phyloP scores from a whole-genome alignment of 2,329 filamentous ascomycete species.

The Myriangium duriaei region DNA sequence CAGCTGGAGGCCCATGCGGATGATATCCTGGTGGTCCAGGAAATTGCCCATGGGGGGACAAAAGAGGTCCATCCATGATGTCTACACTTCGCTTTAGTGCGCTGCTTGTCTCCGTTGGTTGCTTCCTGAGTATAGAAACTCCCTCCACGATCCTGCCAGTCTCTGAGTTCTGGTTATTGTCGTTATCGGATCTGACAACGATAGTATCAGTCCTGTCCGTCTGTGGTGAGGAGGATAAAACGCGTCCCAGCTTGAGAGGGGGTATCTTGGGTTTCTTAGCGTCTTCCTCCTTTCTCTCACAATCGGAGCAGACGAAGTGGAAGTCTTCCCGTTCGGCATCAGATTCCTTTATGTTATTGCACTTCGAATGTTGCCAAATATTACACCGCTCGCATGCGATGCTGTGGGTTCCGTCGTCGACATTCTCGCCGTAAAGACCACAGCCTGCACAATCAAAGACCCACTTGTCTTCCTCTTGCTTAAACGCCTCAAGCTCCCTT shows the following conservation, averaged over 20 bases:
- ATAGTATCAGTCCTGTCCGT: conserved; percentile 13
- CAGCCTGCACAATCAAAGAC: conserved; percentile 85
- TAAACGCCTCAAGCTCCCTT: conserved; percentile 61
- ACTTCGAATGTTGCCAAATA: conserved; percentile 95
- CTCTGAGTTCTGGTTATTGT: conserved; percentile 6
- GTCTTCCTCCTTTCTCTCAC: conserved; percentile 55
- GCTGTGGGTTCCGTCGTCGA: conserved; percentile 85
- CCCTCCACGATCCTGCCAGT: conserved; percentile 5
- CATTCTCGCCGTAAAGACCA: conserved; percentile 74
- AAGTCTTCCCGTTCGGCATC: conserved; percentile 80
- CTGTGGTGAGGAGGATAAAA: conserved; percentile 16
- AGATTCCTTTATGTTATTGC: conserved; percentile 63
- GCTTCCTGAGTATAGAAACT: conserved; percentile 4
- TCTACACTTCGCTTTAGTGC: conserved; percentile 13
- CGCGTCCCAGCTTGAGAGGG: conserved; percentile 42
- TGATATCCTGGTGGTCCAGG: conserved; percentile 28
- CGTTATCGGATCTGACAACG: conserved; percentile 11
- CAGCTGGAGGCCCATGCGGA: conserved; percentile 13
- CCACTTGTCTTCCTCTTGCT: conserved; percentile 67
- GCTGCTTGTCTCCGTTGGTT: conserved; percentile 1
- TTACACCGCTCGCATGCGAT: conserved; percentile 89
- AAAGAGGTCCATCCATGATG: conserved; percentile 22
- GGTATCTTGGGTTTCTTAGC: conserved; percentile 50
- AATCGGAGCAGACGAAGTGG: conserved; percentile 71
- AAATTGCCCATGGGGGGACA: conserved; percentile 33